Conservation (phyloP, 208 protist species). For the Leishmania amazonensis region DNA sequence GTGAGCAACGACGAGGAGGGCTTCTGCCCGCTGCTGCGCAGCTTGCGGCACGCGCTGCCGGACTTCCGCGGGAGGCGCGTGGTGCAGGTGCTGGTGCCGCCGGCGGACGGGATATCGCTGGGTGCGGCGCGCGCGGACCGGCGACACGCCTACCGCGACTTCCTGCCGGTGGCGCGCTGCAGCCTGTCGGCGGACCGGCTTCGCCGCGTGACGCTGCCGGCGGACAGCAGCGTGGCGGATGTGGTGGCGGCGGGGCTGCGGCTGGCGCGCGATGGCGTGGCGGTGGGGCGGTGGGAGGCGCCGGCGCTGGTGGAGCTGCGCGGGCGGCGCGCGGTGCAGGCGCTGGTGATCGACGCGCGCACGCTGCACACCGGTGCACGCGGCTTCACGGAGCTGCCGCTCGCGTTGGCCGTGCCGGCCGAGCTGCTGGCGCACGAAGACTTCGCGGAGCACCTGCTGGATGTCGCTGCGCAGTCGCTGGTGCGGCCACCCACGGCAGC, state of each 20-base stretch:
- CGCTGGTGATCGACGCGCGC: constrained; percentile 30
- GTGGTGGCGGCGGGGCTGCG: constrained; percentile 30
- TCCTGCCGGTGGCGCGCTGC: constrained; percentile 22
- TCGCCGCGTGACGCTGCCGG: constrained; percentile 23
- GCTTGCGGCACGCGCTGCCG: constrained; percentile 17
- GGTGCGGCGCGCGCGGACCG: constrained; percentile 11
- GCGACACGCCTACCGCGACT: constrained; percentile 22
- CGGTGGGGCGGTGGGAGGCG: not conserved
- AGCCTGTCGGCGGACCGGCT: constrained; percentile 12
- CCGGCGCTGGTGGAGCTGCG: constrained; percentile 24
- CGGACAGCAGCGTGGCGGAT: constrained; percentile 20
- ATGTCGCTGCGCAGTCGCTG: not conserved
- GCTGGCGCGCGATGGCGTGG: constrained; percentile 2
- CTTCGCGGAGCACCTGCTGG: constrained; percentile 16
- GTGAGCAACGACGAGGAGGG: constrained; percentile 31
- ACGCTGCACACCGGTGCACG: constrained; percentile 15
- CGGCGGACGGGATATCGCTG: constrained; percentile 6
- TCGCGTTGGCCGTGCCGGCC: constrained; percentile 15
- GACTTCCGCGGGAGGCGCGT: constrained; percentile 11
- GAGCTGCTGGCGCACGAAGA: constrained; percentile 26
- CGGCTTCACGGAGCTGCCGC: constrained; percentile 19
- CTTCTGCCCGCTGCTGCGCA: constrained; percentile 26
- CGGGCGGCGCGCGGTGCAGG: constrained; percentile 31
- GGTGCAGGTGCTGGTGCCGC: constrained; percentile 24
- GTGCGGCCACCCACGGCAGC: constrained; percentile 11